Conservation (phyloP, 2,329 filamentous ascomycete genomes). For the Aspergillus neotritici region DNA sequence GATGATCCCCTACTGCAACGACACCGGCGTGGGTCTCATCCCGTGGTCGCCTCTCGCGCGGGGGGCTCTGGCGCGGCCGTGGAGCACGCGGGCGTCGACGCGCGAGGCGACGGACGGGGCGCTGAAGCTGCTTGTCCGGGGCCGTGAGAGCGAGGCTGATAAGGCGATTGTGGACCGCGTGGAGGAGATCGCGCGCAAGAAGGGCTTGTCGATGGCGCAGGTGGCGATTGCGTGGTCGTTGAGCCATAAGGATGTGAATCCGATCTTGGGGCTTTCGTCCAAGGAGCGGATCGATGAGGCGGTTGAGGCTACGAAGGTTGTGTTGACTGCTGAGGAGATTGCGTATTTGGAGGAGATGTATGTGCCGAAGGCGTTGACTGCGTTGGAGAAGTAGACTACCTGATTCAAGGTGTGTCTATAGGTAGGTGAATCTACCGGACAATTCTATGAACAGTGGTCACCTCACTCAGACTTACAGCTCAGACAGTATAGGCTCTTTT, state of each 20-base stretch:
- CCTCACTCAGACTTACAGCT: too few relatives aligned
- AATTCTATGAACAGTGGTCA: too few relatives aligned
- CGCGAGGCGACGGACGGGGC: slow-evolving; percentile 43
- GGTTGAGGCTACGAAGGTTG: slow-evolving; percentile 42
- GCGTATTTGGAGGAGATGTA: slow-evolving; percentile 60
- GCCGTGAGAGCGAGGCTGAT: slow-evolving; percentile 44
- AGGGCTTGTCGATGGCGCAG: slow-evolving; percentile 57
- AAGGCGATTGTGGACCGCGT: slow-evolving; percentile 51
- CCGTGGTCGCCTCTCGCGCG: slow-evolving; percentile 40
- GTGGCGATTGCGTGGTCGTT: slow-evolving; percentile 61
- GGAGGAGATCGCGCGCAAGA: slow-evolving; percentile 55
- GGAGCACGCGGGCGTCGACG: slow-evolving; percentile 35
- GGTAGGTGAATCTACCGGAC: too few relatives aligned
- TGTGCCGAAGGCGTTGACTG: slow-evolving; percentile 42
- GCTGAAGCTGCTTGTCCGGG: slow-evolving; percentile 38
- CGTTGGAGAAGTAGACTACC: slow-evolving; percentile 26
- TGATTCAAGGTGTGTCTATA: too few relatives aligned
- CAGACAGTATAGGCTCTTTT: too few relatives aligned
- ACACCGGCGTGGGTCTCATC: slow-evolving; percentile 34
- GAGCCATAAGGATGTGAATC: slow-evolving; percentile 48
- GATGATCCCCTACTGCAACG: slow-evolving; percentile 39
- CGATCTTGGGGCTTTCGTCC: slow-evolving; percentile 59
- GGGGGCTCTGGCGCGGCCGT: slow-evolving; percentile 45
- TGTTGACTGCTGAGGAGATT: slow-evolving; percentile 54
- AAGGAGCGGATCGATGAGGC: slow-evolving; percentile 58